Evolutionary conservation across 768 basidiomycete species (phyloP), one percentile per base, ranked within the genome.

Genomic region (Naematelia encephala): DNA sequence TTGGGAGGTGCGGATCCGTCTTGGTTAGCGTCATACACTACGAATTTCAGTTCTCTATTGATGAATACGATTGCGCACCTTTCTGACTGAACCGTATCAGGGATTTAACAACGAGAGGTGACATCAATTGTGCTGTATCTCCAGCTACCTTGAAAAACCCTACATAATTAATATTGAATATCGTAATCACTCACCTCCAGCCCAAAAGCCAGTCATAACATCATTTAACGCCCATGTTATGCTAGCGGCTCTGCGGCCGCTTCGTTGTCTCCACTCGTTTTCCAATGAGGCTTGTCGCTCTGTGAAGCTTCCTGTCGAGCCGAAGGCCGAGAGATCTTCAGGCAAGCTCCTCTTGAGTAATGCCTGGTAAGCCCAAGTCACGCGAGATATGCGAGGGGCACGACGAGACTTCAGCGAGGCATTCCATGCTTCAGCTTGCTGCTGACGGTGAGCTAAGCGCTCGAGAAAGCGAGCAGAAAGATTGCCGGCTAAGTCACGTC

Each of bases 401-500:
- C 16, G 47, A 82, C 11, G 70, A 77, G 14, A 72, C 77, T 51
- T 16, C 14, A 87, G 76, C 16, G 76, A 74, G 11, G 66, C 67
- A 66, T 87, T 87, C 83, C 84, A 87, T n/a, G 80, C 77, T 5
- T 80, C 69, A 0, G 86, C 85, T 1, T 77, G 79, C 21, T 70
- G 51, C 19, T 82, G 79, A 43, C 87, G 80, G 5, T 69, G 72
- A 3, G 70, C 78, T 81, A 86, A 86, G 5, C 85, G 79, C 13
- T 74, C 79, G 56, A 88, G 82, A 23, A 90, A 80, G 62, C 79
- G 78, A 11, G 77, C 75, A 1, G 85, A 82, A 26, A 89, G 79
- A 19, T 67, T 60, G 0, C 80, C 81, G 14, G 83, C 79, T 81
- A 27, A 82, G 8, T 39, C 34, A 81, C 3, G 80, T 84, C 27